These are phyloP conservation scores for Basipetospora chlamydospora DNA, from an alignment of 2,329 filamentous ascomycete genomes.

Conservation along the genomic window DNA sequence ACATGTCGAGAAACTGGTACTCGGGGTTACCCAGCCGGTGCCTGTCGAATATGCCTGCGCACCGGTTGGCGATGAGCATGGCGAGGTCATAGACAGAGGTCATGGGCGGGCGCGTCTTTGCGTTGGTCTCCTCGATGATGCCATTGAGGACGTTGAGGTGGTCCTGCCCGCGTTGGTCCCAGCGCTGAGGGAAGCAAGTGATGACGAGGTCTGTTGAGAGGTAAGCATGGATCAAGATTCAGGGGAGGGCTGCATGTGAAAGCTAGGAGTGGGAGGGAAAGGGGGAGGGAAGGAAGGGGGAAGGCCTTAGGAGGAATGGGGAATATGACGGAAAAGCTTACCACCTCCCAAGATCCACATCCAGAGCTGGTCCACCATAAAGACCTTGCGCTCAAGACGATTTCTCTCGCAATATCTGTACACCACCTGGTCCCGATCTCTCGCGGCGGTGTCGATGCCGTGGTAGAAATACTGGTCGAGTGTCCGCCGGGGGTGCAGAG, in stretches of 20 bases:
- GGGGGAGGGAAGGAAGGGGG: background rate
- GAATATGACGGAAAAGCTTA: slow-evolving; percentile 8
- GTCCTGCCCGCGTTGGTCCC: slow-evolving; percentile 25
- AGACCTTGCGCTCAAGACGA: slow-evolving; percentile 10
- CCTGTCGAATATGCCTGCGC: slow-evolving; percentile 22
- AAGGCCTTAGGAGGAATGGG: slow-evolving; percentile 6
- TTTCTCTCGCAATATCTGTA: slow-evolving; percentile 15
- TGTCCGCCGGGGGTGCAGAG: slow-evolving; percentile 27
- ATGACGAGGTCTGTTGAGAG: slow-evolving; percentile 15
- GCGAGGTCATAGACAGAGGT: slow-evolving; percentile 16
- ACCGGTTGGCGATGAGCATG: slow-evolving; percentile 17
- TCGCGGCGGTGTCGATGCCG: slow-evolving; percentile 20
- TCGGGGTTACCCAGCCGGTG: slow-evolving; percentile 18
- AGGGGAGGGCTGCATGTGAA: background rate
- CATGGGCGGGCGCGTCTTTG: slow-evolving; percentile 5
- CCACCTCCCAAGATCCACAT: slow-evolving; percentile 24
- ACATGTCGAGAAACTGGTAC: slow-evolving; percentile 25
- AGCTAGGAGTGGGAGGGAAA: background rate
- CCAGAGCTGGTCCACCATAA: slow-evolving; percentile 31
- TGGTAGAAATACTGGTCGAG: slow-evolving; percentile 31
- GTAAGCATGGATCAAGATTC: background rate
- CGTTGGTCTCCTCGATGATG: slow-evolving; percentile 5
- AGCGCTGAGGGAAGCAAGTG: slow-evolving; percentile 26
- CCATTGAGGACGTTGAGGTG: slow-evolving; percentile 6
- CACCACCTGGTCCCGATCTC: slow-evolving; percentile 28